Base-by-base conservation (phyloP, 805 yeast species). In the Torulaspora microellipsoides region DNA sequence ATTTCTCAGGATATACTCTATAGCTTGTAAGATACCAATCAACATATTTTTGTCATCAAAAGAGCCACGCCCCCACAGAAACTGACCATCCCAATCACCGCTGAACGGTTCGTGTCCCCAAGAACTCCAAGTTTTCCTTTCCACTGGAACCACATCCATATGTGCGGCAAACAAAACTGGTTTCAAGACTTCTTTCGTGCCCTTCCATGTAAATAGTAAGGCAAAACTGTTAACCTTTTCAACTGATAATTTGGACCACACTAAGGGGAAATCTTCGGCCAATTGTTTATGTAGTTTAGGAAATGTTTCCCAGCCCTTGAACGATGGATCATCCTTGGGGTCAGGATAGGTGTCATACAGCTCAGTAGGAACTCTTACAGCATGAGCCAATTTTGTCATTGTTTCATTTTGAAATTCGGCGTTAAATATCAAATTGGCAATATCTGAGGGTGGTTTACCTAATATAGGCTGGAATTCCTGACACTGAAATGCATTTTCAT, bases 141-240 rank as follows among this genome's bases (percentile, higher is more conserved):
- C 84, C 8, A 84, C 83, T 1, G 95, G 95, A 17, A 86, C 95
- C 4, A 82, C 86, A 56, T 85, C 95, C 60, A 78, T 83, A 59
- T 86, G 95, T 1, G 91, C 90, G 55, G 83, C 77, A 39, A 85
- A 67, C 63, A 86, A 56, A 23, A 81, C 52, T 11, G 95, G 95
- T 59, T 82, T 80, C 49, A 81, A 65, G 3, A 59, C 45, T 9
- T 53, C 31, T 37, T 75, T 56, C 4, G 75, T 59, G 4, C 95
- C 93, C 46, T 71, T 57, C 76, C 85, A 77, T 13, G 85, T 80
- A 58, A 69, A 73, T 1, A 86, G 69, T 42, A 86, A 65, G 2
- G 85, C 87, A 49, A 77, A 76, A 5, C 77, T 70, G 59, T 84
- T 84, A 42, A 83, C 76, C 14, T 65, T 70, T 47, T 73, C 78